Percentiles rank a stretch among this genome's conserved stretches.
These are phyloP conservation scores for Aspergillus pseudoglaucus DNA, from an alignment of 2,329 filamentous ascomycete genomes.

Conservation along the genomic window DNA sequence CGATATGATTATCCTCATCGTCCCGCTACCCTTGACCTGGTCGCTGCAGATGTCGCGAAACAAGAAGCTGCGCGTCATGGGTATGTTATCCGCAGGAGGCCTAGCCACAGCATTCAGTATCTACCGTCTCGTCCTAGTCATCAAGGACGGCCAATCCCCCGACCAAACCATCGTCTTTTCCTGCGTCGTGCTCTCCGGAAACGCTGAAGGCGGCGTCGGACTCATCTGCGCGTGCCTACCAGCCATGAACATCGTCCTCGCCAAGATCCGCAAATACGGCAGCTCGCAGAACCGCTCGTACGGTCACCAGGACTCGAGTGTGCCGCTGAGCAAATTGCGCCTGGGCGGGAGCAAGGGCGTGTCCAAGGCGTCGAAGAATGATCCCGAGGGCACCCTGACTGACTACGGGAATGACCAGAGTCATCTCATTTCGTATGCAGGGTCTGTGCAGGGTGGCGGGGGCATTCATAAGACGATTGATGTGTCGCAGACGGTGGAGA, in stretches of 20 bases:
- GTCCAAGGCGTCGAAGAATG: conserved; percentile 11
- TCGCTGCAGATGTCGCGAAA: conserved; percentile 32
- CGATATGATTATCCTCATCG: conserved; percentile 30
- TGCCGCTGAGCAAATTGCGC: conserved; percentile 23
- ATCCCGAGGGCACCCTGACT: conserved; percentile 9
- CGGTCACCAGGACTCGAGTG: conserved; percentile 15
- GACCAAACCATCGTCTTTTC: conserved; percentile 31
- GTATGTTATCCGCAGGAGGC: conserved; percentile 32
- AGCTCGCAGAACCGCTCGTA: conserved; percentile 26
- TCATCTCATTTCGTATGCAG: conserved; percentile 25
- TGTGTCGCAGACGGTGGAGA: conserved; percentile 17
- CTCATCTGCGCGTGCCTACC: conserved; percentile 35
- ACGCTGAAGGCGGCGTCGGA: conserved; percentile 32
- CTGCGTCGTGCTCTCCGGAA: conserved; percentile 32
- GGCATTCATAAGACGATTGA: conserved; percentile 18
- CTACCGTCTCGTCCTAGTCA: conserved; percentile 32
- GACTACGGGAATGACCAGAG: conserved; percentile 24
- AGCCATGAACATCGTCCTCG: conserved; percentile 24
- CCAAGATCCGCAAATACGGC: conserved; percentile 17
- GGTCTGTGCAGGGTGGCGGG: conserved; percentile 3
- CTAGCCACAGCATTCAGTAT: conserved; percentile 33
- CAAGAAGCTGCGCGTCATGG: conserved; percentile 33
- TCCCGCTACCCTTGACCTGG: conserved; percentile 34
- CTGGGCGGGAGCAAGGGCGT: conserved; percentile 5
- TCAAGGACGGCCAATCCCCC: conserved; percentile 21